Percentiles rank a stretch among this genome's conserved stretches.
These are phyloP conservation scores for Pichia nanzhaoensis DNA, from an alignment of 805 yeast genomes.

Conservation along the genomic window DNA sequence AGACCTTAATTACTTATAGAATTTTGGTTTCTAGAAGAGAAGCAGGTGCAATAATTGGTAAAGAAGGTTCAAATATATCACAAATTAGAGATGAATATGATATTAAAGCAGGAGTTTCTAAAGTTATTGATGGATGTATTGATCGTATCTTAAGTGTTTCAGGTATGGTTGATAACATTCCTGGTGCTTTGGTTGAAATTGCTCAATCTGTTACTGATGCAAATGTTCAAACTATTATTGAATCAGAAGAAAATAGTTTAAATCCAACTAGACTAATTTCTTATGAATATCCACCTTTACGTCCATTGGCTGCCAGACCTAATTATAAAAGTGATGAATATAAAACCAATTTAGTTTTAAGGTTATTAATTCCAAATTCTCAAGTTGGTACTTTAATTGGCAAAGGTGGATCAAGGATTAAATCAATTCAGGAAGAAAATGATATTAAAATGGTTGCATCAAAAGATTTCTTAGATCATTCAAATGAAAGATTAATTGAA, in stretches of 20 bases:
- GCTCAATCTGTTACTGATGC: constrained; percentile 56
- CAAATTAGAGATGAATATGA: constrained; percentile 65
- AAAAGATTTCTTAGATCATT: constrained; percentile 71
- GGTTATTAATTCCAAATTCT: constrained; percentile 72
- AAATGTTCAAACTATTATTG: constrained; percentile 22
- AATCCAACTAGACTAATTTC: constrained; percentile 29
- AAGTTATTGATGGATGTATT: constrained; percentile 69
- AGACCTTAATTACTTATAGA: constrained; percentile 35
- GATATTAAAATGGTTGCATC: constrained; percentile 81
- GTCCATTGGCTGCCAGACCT: constrained; percentile 49
- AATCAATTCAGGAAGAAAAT: constrained; percentile 62
- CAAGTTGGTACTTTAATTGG: constrained; percentile 91
- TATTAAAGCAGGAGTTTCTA: constrained; percentile 83
- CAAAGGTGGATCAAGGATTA: constrained; percentile 72
- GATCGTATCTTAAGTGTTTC: constrained; percentile 78
- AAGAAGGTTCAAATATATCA: constrained; percentile 73
- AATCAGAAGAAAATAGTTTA: constrained; percentile 20
- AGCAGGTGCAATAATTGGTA: constrained; percentile 87
- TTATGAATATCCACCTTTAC: constrained; percentile 53
- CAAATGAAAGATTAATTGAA: constrained; percentile 82
- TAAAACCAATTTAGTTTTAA: constrained; percentile 48
- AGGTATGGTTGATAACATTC: constrained; percentile 63
- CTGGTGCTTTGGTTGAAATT: constrained; percentile 63
- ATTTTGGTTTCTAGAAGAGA: constrained; percentile 76
- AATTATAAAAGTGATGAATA: constrained; percentile 45